Conservation (phyloP, 345 rosid species). For the Rhodomyrtus tomentosa region DNA sequence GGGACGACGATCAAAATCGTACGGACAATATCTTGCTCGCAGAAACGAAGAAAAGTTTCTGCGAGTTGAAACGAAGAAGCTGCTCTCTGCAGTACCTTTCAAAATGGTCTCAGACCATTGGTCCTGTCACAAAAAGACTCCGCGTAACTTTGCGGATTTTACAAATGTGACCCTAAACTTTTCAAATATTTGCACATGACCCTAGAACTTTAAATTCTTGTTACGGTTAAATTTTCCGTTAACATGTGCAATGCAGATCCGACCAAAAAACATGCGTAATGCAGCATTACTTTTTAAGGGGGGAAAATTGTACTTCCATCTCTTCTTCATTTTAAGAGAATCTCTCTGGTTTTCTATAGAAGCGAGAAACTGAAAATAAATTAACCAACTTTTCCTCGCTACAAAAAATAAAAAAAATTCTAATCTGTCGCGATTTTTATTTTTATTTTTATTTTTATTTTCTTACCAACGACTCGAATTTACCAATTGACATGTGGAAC, state of each 20-base stretch:
- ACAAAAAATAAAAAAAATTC: neutral
- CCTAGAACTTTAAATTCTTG: neutral
- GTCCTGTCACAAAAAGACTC: neutral
- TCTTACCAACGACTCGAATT: neutral
- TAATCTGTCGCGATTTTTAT: neutral
- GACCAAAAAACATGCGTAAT: too few species aligned
- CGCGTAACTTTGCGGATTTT: accelerated
- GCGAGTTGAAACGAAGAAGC: too few species aligned
- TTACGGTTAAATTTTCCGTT: too few species aligned
- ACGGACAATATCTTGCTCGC: too few species aligned
- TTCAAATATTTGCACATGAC: neutral
- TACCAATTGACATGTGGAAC: neutral
- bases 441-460: too few species aligned
- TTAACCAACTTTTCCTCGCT: neutral
- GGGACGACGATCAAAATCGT: too few species aligned
- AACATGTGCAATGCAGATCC: too few species aligned
- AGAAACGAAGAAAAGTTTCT: too few species aligned
- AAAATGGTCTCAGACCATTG: too few species aligned
- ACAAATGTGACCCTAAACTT: neutral
- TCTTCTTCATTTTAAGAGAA: neutral
- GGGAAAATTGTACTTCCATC: neutral
- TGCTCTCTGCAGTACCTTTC: too few species aligned
- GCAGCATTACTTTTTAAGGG: neutral
- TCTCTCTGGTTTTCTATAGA: neutral
- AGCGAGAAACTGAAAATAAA: neutral